Evolutionary conservation across 1,284 basidiomycete genomes (phyloP), one percentile per base, ranked within the genome.

Genomic region (Boletellus deceptivus): DNA sequence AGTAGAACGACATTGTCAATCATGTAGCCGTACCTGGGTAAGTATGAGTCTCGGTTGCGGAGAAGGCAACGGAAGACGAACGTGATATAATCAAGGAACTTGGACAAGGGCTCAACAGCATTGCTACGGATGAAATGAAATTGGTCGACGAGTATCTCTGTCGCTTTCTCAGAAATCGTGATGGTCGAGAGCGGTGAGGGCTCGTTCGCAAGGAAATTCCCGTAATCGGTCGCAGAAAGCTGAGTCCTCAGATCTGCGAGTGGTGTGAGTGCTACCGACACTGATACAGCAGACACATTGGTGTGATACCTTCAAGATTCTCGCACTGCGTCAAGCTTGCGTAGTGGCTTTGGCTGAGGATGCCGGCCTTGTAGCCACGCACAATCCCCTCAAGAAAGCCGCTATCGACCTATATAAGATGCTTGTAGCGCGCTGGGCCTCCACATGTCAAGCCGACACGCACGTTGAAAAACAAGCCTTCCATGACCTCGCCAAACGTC

Each of bases 1-100:
- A 99, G 82, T 46, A 99, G 80, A 56, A 99, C 89, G 65, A 99
- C 92, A 69, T 99, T 99, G 83, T 99, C 97, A 65, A 99, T 99
- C 97, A 99, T 99, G 75, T 99, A 99, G 25, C 86, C 92, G 68
- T 97, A 97, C 40, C 92, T 94, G 47, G 31, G 17, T 16, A 27
- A 45, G 33, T 18, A 40, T 46, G 34, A 29, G 6, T 24, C 56
- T 57, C 39, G 55, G 49, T 46, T 44, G 25, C n/a, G 44, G 40
- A 20, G 18, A 22, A 39, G 20, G 22, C 33, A 34, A 29, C 49
- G 36, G 54, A 54, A 45, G 43, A 80, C 83, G 52, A 68, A 90
- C 83, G 95, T 99, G 72, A 99, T 92, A 71, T 98, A 99, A 69
- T 99, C 97, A 57, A 99, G 76, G 69, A 99, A 99, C 66, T 88